Evolutionary conservation across 2,329 filamentous ascomycete species (phyloP), one percentile per base, ranked within the genome.

Genomic region (Botryotinia globosa): DNA sequence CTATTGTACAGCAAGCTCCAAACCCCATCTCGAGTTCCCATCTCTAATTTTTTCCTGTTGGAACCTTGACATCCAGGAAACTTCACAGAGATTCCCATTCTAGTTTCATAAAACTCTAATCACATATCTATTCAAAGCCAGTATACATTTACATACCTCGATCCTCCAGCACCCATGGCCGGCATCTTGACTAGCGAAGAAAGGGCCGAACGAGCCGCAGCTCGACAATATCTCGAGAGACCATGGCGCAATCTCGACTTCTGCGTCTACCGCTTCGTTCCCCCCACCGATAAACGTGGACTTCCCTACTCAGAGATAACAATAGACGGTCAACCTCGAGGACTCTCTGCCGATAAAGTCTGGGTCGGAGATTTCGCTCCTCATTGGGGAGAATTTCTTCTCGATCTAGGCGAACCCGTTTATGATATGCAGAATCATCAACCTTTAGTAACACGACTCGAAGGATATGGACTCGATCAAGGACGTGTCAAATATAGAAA

Each of bases 351-450:
- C 8, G 22, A 14, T 12, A 69, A 69, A 45, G 67, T 69, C 1
- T 69, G 54, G 51, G 54, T 69, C 14, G 67, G 16, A 25, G 54
- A 63, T 7, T 71, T 71, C 45, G 12, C 44, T 16, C 69, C 69
- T 6, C 20, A 9, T 0, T 54, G 39, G 45, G 69, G 69, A 9
- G 37, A 51, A 12, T 72, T 67, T n/a, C 69, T 72, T 25, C 51
- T 72, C 42, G 71, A 72, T 22, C 32, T 68, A 16, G 63, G 71
- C 16, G 71, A 72, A n/a, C 65, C 63, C 18, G 42, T 61, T 5
- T 72, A 67, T 56, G 71, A 72, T 22, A n/a, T 58, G 1, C 71
- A 72, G 9, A 10, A 39, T 42, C 16, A 69, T 29, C n/a, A 32
- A 7, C 65, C 71, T 0, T n/a, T 68, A 2, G 42, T 72, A 12